Base-by-base conservation (phyloP, 768 basidiomycete species). In the Imleria badia region DNA sequence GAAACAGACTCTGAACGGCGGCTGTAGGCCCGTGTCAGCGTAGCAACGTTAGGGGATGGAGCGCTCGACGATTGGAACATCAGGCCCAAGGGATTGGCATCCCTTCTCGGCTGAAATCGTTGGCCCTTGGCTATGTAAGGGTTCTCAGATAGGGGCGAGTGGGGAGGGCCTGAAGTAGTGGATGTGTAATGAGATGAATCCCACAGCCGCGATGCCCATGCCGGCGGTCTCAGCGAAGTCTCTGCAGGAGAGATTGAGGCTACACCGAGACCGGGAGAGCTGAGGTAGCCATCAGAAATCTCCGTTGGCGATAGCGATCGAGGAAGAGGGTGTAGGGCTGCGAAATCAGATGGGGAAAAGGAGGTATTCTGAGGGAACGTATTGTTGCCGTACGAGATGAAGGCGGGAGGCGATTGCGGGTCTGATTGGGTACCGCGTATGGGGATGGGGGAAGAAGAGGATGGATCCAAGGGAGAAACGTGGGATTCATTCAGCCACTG, bases 21-120 rank as follows among this genome's bases (percentile, higher is more conserved):
- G 67, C 79, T 84, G 76, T 87, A 89, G 15, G 78, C 70, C 33
- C 89, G 78, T 39, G 81, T 71, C 64, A 83, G 72, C 26, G 74
- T 71, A 48, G 81, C 77, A 26, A 74, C 71, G 52, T 76, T 77
- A 3, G 76, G 71, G 48, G 85, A 76, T 19, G 89, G 89, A 1
- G 89, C 89, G 58, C 86, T 88, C 11, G 87, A 80, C 12, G 87
- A 85, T 49, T 82, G 82, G 74, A 91, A 88, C 50, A 85, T 72
- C 35, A 81, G 78, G 17, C 75, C 73, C 30, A 83, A 72, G n/a
- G 82, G 68, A 45, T 71, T 68, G 50, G 66, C 42, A 55, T 74
- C 65, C 65, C 63, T 80, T 73, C 61, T 78, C 71, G 63, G 78
- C 9, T 65, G 68, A 53, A 72, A 66, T 41, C 65, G 70, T 31